Percentiles rank a stretch among this genome's conserved stretches.
Evolutionary conservation across 2,329 filamentous ascomycete species (phyloP).

Genomic region (Nemania diffusa): DNA sequence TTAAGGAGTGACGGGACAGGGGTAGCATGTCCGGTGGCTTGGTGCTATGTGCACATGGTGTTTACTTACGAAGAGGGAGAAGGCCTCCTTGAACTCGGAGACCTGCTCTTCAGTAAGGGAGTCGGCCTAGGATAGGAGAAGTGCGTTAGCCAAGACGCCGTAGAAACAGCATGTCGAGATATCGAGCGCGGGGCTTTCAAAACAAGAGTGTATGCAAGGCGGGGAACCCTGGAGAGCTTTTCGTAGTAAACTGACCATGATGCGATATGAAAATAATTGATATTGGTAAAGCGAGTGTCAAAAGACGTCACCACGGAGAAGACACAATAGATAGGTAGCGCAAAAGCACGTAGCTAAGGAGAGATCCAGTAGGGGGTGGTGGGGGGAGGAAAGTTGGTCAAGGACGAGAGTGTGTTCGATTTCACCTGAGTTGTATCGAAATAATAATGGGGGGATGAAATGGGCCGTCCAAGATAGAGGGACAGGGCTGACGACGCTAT

Average conservation of each 20-base stretch:
- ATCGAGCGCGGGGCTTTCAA: constrained; percentile 39
- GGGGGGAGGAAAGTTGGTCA: constrained; percentile 25
- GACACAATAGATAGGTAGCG: background rate
- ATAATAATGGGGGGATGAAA: constrained; percentile 23
- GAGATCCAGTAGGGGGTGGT: constrained; percentile 17
- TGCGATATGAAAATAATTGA: constrained; percentile 11
- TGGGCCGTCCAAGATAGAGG: background rate
- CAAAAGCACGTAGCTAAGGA: constrained; percentile 22
- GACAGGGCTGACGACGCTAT: constrained; percentile 35
- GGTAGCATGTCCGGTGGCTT: background rate
- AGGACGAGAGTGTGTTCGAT: constrained; percentile 16
- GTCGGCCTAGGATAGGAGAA: constrained; percentile 74
- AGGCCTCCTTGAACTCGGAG: constrained; percentile 99
- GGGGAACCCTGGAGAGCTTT: constrained; percentile 18
- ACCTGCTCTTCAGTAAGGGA: constrained; percentile 99
- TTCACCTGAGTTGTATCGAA: constrained; percentile 24
- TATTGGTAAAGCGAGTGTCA: constrained; percentile 26
- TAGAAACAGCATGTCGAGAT: constrained; percentile 25
- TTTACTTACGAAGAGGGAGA: constrained; percentile 95
- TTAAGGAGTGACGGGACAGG: background rate
- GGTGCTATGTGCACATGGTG: background rate
- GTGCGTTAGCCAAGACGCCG: constrained; percentile 39
- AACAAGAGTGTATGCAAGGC: constrained; percentile 34
- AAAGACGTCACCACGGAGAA: constrained; percentile 8
- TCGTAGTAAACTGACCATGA: constrained; percentile 34